Evolutionary conservation across 2,329 filamentous ascomycete genomes (phyloP), one percentile per base, ranked within the genome.

Genomic region (Oidium heveae): DNA sequence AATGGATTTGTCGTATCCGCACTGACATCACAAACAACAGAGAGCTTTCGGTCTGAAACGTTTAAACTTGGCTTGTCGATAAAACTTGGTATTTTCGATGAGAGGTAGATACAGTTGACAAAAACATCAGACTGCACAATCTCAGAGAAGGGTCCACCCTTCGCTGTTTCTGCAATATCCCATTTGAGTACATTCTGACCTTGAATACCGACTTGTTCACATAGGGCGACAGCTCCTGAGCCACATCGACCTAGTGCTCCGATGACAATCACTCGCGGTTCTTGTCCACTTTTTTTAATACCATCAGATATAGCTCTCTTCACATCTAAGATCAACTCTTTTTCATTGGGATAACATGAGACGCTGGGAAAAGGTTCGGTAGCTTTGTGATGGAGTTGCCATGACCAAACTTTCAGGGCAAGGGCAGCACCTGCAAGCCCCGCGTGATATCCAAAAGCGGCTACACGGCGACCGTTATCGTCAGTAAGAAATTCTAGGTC

Each of bases 71-170:
- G 75, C 57, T 73, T 65, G 68, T 84, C 80, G 64, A 94, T 75
- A 66, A 95, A 95, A 36, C 83, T 82, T 28, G 85, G 83, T 60
- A 91, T 88, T 66, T 81, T 77, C 61, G 78, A 72, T 57, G 74
- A 78, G 44, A 95, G 79, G 70, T 94, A 94, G 66, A 94, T 89
- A 75, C 83, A 87, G 72, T 91, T 93, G 67, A 91, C 74, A 65
- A 87, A 86, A 64, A 86, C 81, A 63, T 85, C 80, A 57, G 72
- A 75, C 68, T 86, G 76, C 50, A 80, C 72, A 63, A 93, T 87
- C 70, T 91, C 85, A 58, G 72, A 68, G 68, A 88, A 91, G 10
- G 86, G 86, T 0, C 86, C 86, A 55, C 72, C 66, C 59, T 72
- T 69, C 52, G 66, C 67, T 61, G 86, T 94, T 74, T 94, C 86